Percentiles rank a stretch among this genome's conserved stretches.
Evolutionary conservation across 352 stramenopile genomes (phyloP).

Genomic region (Phytophthora sp.): DNA sequence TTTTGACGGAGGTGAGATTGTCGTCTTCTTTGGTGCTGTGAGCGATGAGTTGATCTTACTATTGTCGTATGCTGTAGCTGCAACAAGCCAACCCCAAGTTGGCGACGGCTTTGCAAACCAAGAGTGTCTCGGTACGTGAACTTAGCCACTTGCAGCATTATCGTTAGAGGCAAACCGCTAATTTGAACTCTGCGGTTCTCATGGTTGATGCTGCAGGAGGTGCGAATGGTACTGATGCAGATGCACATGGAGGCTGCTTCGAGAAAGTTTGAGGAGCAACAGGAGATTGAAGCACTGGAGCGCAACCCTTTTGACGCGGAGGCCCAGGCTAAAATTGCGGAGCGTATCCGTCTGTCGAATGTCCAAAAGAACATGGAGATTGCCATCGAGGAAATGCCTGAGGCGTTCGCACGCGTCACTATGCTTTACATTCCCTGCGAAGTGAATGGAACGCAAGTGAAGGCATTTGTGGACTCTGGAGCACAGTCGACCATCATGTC

Average conservation of each 20-base stretch:
- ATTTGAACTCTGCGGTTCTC: neutral
- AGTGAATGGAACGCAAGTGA: constrained; percentile 83
- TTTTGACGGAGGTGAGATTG: constrained; percentile 58
- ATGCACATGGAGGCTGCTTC: constrained; percentile 86
- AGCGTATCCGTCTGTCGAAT: constrained; percentile 84
- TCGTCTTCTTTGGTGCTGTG: neutral
- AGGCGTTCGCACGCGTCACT: constrained; percentile 84
- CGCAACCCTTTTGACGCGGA: constrained; percentile 78
- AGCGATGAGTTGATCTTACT: neutral
- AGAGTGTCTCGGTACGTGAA: constrained; percentile 67
- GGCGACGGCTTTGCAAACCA: constrained; percentile 64
- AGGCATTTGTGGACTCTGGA: constrained; percentile 92
- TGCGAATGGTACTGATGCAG: constrained; percentile 84
- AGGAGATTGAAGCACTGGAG: constrained; percentile 72
- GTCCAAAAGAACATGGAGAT: constrained; percentile 92
- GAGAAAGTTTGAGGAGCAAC: constrained; percentile 81
- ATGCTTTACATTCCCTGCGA: constrained; percentile 92
- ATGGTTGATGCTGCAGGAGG: constrained; percentile 48
- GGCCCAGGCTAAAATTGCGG: constrained; percentile 83
- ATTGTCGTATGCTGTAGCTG: constrained; percentile 41
- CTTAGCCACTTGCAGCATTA: neutral
- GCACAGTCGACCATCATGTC: constrained; percentile 94
- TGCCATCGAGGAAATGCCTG: constrained; percentile 88
- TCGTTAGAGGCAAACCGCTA: neutral
- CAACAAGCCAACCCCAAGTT: constrained; percentile 69